Percentiles rank a stretch among this genome's conserved stretches.
phyloP scores from a whole-genome alignment of 495 filamentous ascomycete genomes.

The Aspergillus sclerotioniger region DNA sequence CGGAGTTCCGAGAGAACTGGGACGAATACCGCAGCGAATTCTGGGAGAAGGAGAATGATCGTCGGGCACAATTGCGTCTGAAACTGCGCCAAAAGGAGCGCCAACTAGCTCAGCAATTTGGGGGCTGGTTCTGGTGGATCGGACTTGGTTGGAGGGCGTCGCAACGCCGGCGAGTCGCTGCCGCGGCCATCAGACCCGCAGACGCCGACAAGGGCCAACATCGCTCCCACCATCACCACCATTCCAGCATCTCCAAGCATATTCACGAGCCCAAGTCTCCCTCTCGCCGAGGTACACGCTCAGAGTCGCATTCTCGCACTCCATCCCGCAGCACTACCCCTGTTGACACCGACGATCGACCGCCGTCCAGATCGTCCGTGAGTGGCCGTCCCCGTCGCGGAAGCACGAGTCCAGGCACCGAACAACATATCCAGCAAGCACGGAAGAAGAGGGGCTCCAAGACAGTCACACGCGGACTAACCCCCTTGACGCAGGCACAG shows the following conservation, averaged over 20 bases:
- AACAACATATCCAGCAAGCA: constrained; percentile 29
- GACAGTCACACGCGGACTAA: constrained; percentile 35
- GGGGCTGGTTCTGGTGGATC: constrained; percentile 80
- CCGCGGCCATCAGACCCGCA: constrained; percentile 27
- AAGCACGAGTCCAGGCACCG: constrained; percentile 28
- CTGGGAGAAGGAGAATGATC: constrained; percentile 95
- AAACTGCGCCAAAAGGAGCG: constrained; percentile 64
- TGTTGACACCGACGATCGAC: constrained; percentile 37
- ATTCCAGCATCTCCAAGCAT: constrained; percentile 33
- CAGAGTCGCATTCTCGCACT: constrained; percentile 47
- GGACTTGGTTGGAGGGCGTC: constrained; percentile 61
- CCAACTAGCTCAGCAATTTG: constrained; percentile 61
- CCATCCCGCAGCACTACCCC: constrained; percentile 52
- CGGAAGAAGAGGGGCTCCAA: constrained; percentile 39
- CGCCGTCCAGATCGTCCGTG: constrained; percentile 37
- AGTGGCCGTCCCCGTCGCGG: constrained; percentile 38
- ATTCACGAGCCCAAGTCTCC: constrained; percentile 36
- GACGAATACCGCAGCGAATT: constrained; percentile 89
- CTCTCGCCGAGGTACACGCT: constrained; percentile 37
- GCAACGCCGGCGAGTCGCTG: constrained; percentile 39
- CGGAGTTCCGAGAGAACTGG: constrained; percentile 96
- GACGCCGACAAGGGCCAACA: constrained; percentile 26
- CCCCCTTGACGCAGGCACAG: constrained; percentile 45
- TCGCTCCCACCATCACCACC: constrained; percentile 33
- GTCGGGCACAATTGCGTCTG: constrained; percentile 67